Base-by-base conservation (phyloP, 2,329 filamentous ascomycete species). In the Colletotrichum caudatum region DNA sequence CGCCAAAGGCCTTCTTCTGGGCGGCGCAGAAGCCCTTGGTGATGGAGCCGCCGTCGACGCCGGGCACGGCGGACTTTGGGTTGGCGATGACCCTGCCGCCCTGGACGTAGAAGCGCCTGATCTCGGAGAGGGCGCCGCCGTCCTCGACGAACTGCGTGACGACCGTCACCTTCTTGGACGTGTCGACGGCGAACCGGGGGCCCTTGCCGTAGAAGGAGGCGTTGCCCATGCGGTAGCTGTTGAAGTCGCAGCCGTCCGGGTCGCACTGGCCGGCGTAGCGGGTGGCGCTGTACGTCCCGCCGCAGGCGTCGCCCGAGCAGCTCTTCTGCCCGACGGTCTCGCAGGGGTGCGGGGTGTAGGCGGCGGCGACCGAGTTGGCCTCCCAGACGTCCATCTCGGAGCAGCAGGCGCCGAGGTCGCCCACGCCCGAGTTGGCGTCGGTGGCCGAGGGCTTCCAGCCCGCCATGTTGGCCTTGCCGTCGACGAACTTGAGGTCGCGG, bases 221-320 rank as follows among this genome's bases (percentile, higher is more conserved):
- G 81, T 90, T 86, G 74, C 91, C 91, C 84, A 89, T 84, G 78
- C 90, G 90, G 87, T 88, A 92, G 63, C 86, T 79, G 86, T 92
- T 92, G 86, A 90, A 92, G 79, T 92, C 91, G 76, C 91, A 93
- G 56, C 91, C 91, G 77, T 92, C 90, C 72, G 89, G 88, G 79
- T 93, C 91, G 80, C 91, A 93, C 66, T 87, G 80, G 67, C 90
- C 90, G 41, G 77, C 82, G 78, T 92, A 92, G 74, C 90, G 89
- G 76, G 86, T 81, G 65, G 76, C 66, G 68, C 81, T 83, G 76
- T 86, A 88, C 46, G 86, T 84, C 70, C 86, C 89, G 70, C 88
- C 88, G 75, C 88, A 90, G 6, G 72, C 73, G 73, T 86, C 80
- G 33, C 84, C 83, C 1, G 78, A 78, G 84, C 90, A 92, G 71